phyloP scores from a whole-genome alignment of 1,284 basidiomycete genomes.

The Neotropicomus parvogracilis region DNA sequence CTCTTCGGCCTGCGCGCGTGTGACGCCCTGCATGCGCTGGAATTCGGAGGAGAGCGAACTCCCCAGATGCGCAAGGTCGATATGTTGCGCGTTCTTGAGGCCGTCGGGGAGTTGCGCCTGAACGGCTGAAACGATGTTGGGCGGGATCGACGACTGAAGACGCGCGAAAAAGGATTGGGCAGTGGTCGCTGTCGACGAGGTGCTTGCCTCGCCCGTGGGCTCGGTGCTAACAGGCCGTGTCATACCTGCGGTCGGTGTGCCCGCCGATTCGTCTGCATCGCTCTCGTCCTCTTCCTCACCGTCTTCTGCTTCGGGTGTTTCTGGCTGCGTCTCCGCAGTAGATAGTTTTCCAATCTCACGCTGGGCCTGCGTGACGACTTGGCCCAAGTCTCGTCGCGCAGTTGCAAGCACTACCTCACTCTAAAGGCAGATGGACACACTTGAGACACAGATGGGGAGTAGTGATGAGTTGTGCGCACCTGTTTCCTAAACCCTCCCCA shows the following conservation, averaged over 20 bases:
- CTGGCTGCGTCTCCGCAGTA: conserved; percentile 25
- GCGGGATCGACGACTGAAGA: conserved; percentile 67
- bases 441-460: conserved; percentile 2
- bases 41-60: conserved; percentile 67
- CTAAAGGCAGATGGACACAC: conserved; percentile 39
- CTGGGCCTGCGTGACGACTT: conserved; percentile 80
- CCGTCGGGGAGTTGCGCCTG: conserved; percentile 66
- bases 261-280: conserved; percentile 23
- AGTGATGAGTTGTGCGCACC: conserved; percentile 43
- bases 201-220: conserved; percentile 17
- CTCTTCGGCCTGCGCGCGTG: conserved; percentile 75
- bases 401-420: conserved; percentile 69
- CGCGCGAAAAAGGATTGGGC: conserved; percentile 61
- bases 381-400: conserved; percentile 74
- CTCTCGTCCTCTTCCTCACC: conserved; percentile 17
- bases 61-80: conserved; percentile 67
- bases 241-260: conserved; percentile 20
- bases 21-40: conserved; percentile 67
- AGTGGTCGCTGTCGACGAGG: conserved; percentile 28
- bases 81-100: conserved; percentile 55
- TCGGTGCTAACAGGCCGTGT: conserved; percentile 28
- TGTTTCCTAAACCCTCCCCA: conserved; percentile 90
- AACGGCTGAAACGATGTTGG: conserved; percentile 65
- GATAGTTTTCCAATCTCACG: conserved; percentile 71
- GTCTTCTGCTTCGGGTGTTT: conserved; percentile 8